Base-by-base conservation (phyloP, 805 yeast species). In the Candida sphagnicola region DNA sequence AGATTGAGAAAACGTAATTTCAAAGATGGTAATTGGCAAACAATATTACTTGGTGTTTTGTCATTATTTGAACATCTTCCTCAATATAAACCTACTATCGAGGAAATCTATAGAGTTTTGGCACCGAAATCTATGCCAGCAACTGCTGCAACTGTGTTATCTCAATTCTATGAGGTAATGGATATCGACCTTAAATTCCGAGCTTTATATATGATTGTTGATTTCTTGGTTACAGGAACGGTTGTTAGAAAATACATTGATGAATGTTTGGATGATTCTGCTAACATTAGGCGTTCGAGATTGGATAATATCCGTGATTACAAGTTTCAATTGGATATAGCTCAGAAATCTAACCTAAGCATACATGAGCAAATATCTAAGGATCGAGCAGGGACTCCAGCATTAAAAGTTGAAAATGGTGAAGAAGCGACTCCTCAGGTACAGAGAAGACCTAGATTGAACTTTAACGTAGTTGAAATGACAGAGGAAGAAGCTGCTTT, bases 11-110 rank as follows among this genome's bases (percentile, higher is more conserved):
- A 77, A 39, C 77, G 96, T 39, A 75, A 76, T 45, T 93, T 85
- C 57, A 78, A 74, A 49, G 89, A 87, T 50, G 95, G 96, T 3
- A 79, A 78, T 39, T 91, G 97, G 96, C 82, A 87, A 49, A 72
- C 83, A 29, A 75, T 84, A 31, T 58, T 90, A 31, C 57, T 89
- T 35, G 96, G 96, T 23, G 67, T 89, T 2, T 68, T 90, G 30
- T 77, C 79, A 15, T 66, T 71, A 35, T 77, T 78, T 12, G 78
- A 78, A 33, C 71, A 79, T 46, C 69, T 80, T 28, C 77, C 80
- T 1, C 73, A 72, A 11, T 83, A 76, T 61, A 54, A 65, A 18
- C 61, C 65, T 1, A 68, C 70, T 15, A 78, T 83, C 34, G 62
- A 59, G 4, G 67, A 72, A 23, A 73, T 82, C 2, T 75, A 75